Base-by-base conservation (phyloP, 2,329 filamentous ascomycete genomes). In the Paraconiothyrium brasiliense region DNA sequence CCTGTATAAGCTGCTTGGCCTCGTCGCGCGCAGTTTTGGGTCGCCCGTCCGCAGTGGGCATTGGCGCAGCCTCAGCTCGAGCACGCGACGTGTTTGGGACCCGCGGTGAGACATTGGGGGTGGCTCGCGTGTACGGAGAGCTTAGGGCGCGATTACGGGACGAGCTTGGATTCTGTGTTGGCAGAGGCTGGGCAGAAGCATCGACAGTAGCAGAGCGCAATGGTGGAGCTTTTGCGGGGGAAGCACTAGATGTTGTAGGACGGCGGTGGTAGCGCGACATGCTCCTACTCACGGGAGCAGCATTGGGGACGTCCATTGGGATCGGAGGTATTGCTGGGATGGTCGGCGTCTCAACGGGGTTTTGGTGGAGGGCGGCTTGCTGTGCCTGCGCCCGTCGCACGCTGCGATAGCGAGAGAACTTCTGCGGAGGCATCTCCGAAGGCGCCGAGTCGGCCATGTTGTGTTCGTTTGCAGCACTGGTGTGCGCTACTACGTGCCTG, bases 361-460 rank as follows among this genome's bases (percentile, higher is more conserved):
- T 30, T 22, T 64, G 65, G 24, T 69, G 66, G 46, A 54, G 59
- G 50, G 71, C 59, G 39, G 63, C 56, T 39, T 75, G 72, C 57
- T 76, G 70, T 60, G 79, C 73, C 57, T 80, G 76, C 24, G 78
- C 79, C 64, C 81, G 81, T 61, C 87, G 79, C 58, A 88, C 85
- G 34, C 85, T 86, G 65, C 86, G 81, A 75, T 89, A 89, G 46
- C 87, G 83, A 58, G 85, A 85, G 71, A 86, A 83, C 70, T 85
- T 87, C 56, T 76, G 72, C 57, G 68, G 56, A 60, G 67, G 48
- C 46, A 66, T 62, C 51, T 66, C 63, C 65, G 68, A 60, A 50
- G 73, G 65, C 55, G 66, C 61, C 48, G 72, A 68, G 58, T 75
- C 73, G 67, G 73, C 72, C 76, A 78, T 78, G 71, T 58, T 71